These are phyloP conservation scores for Beta corolliflora DNA, from an alignment of 179 eudicot species.

Conservation along the genomic window DNA sequence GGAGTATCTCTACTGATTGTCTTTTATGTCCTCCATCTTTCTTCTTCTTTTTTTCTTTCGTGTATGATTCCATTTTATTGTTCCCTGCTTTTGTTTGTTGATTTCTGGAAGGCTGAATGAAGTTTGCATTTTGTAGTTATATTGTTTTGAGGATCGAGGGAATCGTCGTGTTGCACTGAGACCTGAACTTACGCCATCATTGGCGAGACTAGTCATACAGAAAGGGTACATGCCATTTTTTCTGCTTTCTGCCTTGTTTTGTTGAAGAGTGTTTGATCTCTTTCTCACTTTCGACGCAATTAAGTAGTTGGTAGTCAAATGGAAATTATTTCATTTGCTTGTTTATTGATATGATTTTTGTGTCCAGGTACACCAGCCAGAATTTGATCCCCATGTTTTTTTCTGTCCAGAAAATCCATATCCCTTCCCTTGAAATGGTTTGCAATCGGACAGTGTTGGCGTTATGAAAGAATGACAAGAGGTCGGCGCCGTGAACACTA, in stretches of 20 bases:
- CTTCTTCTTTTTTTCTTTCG: neutral
- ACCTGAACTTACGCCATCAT: constrained; percentile 97
- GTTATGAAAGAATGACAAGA: constrained; percentile 97
- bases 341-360: constrained; percentile 36
- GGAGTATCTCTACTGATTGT: neutral
- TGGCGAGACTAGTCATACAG: constrained; percentile 97
- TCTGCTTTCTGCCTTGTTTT: neutral
- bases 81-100: neutral
- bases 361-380: constrained; percentile 63
- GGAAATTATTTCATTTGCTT: constrained; percentile 34
- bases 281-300: constrained; percentile 7
- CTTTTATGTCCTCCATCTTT: neutral
- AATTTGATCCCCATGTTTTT: constrained; percentile 67
- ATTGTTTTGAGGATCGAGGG: constrained; percentile 98
- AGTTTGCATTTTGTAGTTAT: constrained; percentile 50
- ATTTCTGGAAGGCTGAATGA: neutral
- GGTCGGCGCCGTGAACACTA: constrained; percentile 98
- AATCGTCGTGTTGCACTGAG: constrained; percentile 96
- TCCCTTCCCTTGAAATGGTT: constrained; percentile 96
- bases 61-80: neutral
- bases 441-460: constrained; percentile 99
- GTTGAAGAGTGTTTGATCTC: neutral
- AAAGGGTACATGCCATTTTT: constrained; percentile 66
- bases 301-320: neutral
- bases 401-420: constrained; percentile 86